Evolutionary conservation across 2,329 filamentous ascomycete species (phyloP).

Genomic region (Claviceps africana): DNA sequence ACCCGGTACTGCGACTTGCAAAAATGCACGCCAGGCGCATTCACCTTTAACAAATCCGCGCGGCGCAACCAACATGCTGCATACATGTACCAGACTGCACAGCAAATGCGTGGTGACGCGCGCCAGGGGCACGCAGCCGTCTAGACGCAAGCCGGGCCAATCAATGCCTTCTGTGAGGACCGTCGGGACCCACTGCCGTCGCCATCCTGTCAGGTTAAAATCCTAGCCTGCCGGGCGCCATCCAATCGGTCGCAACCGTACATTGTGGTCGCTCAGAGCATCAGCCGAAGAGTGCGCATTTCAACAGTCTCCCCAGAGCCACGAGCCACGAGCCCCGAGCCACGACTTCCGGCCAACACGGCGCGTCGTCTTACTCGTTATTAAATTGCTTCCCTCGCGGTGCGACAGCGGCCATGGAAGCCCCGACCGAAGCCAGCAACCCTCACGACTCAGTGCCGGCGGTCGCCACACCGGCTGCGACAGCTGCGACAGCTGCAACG

Average conservation of each 20-base stretch:
- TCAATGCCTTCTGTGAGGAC: background rate
- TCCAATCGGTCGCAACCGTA: conserved; percentile 4
- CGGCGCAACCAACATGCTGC: too few species aligned
- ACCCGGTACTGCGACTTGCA: too few species aligned
- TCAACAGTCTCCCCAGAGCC: background rate
- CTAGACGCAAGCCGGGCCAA: conserved; percentile 2
- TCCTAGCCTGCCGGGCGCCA: background rate
- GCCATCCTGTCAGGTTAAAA: background rate
- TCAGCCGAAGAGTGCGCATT: background rate
- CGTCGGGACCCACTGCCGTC: background rate
- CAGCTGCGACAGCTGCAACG: conserved; percentile 1
- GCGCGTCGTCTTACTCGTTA: background rate
- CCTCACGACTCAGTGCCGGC: background rate
- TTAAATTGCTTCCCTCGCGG: background rate
- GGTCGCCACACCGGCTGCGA: background rate
- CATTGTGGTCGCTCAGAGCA: background rate
- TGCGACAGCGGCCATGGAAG: conserved; percentile 4
- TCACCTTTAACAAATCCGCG: background rate
- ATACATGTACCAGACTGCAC: background rate
- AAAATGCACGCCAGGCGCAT: too few species aligned
- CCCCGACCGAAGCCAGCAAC: background rate
- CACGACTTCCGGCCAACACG: background rate
- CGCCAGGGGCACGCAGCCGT: background rate
- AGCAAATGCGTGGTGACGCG: background rate
- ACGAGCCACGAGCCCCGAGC: background rate